These are phyloP conservation scores for Aspergillus clavatus DNA, from an alignment of 2,329 filamentous ascomycete genomes.

Conservation along the genomic window DNA sequence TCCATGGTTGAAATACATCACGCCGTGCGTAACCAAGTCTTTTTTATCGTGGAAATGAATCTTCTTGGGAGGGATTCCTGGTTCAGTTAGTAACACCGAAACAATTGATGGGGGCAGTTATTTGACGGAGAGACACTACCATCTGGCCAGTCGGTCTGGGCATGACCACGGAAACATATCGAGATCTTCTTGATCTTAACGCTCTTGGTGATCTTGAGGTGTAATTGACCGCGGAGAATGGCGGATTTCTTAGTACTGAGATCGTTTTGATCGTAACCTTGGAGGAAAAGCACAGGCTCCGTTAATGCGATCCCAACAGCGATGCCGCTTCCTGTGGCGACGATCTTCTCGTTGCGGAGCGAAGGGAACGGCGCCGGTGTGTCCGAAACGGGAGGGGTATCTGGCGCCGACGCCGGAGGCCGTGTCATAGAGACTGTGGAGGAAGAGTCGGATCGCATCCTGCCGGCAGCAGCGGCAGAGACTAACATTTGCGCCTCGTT, in stretches of 20 bases:
- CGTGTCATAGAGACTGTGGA: slow-evolving; percentile 23
- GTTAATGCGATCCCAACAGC: slow-evolving; percentile 44
- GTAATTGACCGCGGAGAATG: slow-evolving; percentile 77
- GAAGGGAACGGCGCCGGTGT: slow-evolving; percentile 28
- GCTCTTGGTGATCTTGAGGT: slow-evolving; percentile 77
- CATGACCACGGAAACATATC: slow-evolving; percentile 77
- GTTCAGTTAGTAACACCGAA: background rate
- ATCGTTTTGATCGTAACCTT: slow-evolving; percentile 46
- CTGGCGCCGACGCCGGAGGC: slow-evolving; percentile 17
- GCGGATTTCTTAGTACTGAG: slow-evolving; percentile 64
- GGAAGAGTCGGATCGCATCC: slow-evolving; percentile 28
- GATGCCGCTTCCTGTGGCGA: slow-evolving; percentile 47
- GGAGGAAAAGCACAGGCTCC: slow-evolving; percentile 47
- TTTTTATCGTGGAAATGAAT: slow-evolving; percentile 78
- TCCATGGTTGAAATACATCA: slow-evolving; percentile 80
- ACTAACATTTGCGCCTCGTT: slow-evolving; percentile 31
- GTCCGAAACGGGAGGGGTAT: slow-evolving; percentile 22
- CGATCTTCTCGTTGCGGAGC: slow-evolving; percentile 43
- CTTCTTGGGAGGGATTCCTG: slow-evolving; percentile 80
- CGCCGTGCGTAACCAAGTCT: slow-evolving; percentile 76
- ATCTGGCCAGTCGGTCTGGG: slow-evolving; percentile 93
- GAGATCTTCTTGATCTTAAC: slow-evolving; percentile 90
- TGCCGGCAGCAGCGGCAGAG: slow-evolving; percentile 14
- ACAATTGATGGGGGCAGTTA: slow-evolving; percentile 2
- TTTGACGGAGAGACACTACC: slow-evolving; percentile 43